Evolutionary conservation across 805 yeast species (phyloP).

Genomic region (Saturnispora halmiae): DNA sequence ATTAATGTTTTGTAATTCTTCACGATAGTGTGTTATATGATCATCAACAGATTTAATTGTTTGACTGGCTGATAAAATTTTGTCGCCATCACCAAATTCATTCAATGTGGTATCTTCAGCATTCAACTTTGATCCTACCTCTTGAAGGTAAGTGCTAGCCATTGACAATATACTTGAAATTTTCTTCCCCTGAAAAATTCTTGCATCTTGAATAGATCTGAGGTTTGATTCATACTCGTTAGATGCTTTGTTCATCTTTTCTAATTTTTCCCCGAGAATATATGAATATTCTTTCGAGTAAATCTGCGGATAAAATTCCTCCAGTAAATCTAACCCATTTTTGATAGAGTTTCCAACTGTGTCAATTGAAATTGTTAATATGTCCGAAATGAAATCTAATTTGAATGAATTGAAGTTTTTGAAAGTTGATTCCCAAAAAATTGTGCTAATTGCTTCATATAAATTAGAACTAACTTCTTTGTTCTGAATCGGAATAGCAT

Average conservation of each 20-base stretch:
- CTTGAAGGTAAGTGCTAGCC: constrained; percentile 21
- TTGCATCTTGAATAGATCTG: constrained; percentile 17
- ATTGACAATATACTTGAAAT: constrained; percentile 21
- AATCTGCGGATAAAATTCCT: constrained; percentile 33
- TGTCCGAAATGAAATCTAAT: constrained; percentile 26
- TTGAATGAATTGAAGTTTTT: constrained; percentile 4
- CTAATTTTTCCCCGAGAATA: constrained; percentile 16
- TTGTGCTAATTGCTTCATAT: constrained; percentile 27
- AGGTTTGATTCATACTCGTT: not conserved
- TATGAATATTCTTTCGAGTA: constrained; percentile 26
- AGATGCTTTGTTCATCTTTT: constrained; percentile 9
- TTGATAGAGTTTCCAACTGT: constrained; percentile 21
- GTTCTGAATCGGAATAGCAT: constrained; percentile 29
- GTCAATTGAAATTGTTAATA: constrained; percentile 29
- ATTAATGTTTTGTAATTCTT: constrained; percentile 6
- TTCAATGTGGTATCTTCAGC: not conserved
- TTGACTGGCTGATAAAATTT: constrained; percentile 12
- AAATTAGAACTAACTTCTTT: constrained; percentile 24
- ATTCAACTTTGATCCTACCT: not conserved
- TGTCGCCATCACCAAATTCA: constrained; percentile 11
- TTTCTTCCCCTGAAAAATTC: constrained; percentile 28
- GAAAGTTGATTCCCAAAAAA: constrained; percentile 18
- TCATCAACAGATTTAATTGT: constrained; percentile 4
- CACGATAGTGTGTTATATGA: not conserved
- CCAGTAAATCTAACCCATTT: constrained; percentile 24